Conservation (phyloP, 2,329 filamentous ascomycete genomes). For the Colletotrichum caudatum region DNA sequence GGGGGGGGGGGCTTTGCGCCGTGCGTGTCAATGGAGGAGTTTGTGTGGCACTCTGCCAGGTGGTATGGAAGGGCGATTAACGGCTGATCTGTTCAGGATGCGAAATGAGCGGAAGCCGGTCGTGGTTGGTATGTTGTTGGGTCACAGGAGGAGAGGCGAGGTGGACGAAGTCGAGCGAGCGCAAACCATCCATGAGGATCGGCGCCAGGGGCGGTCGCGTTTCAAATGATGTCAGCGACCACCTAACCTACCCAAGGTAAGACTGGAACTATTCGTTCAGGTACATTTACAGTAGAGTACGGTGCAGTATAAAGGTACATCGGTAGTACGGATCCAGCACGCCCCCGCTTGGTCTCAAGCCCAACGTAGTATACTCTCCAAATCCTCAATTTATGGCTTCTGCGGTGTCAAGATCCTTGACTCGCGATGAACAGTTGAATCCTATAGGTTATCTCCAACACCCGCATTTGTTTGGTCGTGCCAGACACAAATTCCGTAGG, state of each 20-base stretch:
- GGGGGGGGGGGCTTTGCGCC: not conserved
- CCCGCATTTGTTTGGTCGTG: slow-evolving; percentile 16
- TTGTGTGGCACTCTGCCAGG: not conserved
- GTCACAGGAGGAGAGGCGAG: not conserved
- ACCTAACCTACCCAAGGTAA: not conserved
- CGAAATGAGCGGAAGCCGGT: not conserved
- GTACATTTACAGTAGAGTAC: no score
- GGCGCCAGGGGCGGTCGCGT: slow-evolving; percentile 30
- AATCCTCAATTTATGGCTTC: not conserved
- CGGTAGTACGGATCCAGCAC: no score
- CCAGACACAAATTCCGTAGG: not conserved
- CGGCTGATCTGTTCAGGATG: no score
- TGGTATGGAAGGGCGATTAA: not conserved
- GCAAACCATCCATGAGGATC: slow-evolving; percentile 27
- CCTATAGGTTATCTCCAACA: slow-evolving; percentile 12
- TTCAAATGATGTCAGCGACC: slow-evolving; percentile 40
- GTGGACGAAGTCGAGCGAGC: slow-evolving; percentile 5
- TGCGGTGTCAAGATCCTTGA: not conserved
- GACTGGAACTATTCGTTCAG: slow-evolving; percentile 1
- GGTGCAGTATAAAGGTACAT: no score
- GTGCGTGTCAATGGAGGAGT: not conserved
- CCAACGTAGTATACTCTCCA: not conserved
- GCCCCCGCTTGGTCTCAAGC: no score
- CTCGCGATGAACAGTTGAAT: slow-evolving; percentile 4
- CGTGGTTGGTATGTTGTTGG: not conserved